Conservation (phyloP, 202 grass and related monocot species). For the Carex arenaria region DNA sequence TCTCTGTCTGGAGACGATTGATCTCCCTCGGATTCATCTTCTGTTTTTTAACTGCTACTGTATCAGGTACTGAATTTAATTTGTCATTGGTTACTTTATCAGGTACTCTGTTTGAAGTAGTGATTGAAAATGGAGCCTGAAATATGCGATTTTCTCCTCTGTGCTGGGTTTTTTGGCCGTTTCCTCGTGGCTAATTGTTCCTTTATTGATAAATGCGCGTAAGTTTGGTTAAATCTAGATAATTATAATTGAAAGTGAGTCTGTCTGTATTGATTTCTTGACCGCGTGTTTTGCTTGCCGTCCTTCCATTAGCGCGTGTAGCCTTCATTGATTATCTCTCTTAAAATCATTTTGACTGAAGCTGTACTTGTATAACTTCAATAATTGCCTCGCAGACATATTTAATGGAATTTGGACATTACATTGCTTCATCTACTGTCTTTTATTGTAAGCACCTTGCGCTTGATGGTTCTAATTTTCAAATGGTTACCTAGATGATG, state of each 20-base stretch:
- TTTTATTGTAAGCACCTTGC: not conserved
- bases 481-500: not conserved
- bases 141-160: not conserved
- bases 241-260: not conserved
- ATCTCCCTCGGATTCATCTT: not conserved
- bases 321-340: not conserved
- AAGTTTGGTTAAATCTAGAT: not conserved
- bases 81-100: not conserved
- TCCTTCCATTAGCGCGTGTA: not conserved
- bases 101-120: not conserved
- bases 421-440: not conserved
- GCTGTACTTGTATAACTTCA: not conserved
- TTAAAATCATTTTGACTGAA: not conserved
- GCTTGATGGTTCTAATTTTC: not conserved
- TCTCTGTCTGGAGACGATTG: not conserved
- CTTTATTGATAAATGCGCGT: not conserved
- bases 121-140: not conserved
- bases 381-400: not conserved
- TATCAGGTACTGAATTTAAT: slow-evolving; percentile 1
- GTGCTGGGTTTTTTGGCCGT: not conserved
- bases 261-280: not conserved
- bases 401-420: not conserved
- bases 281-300: not conserved
- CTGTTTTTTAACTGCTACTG: not conserved
- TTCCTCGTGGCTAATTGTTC: not conserved